phyloP scores from a whole-genome alignment of 2,329 filamentous ascomycete genomes.

The Domatiomyces catenatus region DNA sequence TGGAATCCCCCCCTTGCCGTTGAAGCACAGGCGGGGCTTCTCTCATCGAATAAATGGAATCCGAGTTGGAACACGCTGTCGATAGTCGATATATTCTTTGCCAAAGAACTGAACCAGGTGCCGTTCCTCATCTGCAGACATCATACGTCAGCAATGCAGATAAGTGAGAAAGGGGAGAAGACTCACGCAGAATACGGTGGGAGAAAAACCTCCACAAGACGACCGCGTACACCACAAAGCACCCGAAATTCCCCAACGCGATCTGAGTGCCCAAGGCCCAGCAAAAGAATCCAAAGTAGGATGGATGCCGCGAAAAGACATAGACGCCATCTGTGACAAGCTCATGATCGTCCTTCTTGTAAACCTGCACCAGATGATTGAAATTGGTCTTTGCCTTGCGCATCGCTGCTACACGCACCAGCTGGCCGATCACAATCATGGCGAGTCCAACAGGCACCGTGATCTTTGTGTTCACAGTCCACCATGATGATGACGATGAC shows the following conservation, averaged over 20 bases:
- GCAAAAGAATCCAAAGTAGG: conserved; percentile 97
- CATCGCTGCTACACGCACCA: conserved; percentile 70
- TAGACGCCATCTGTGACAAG: conserved; percentile 81
- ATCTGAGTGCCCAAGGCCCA: conserved; percentile 94
- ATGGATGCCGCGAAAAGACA: conserved; percentile 60
- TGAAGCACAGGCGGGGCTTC: too few species aligned
- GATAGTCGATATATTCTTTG: conserved; percentile 62
- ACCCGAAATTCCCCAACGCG: conserved; percentile 69
- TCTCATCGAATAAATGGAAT: conserved; percentile 57
- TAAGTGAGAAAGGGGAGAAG: conserved; percentile 1
- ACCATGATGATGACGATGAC: conserved; percentile 25
- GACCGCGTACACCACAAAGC: conserved; percentile 54
- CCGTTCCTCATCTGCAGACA: conserved; percentile 52
- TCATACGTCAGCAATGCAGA: neutral
- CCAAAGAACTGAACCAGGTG: conserved; percentile 71
- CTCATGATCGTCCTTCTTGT: conserved; percentile 53
- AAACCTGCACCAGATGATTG: conserved; percentile 62
- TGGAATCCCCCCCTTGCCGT: too few species aligned
- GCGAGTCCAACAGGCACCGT: conserved; percentile 40
- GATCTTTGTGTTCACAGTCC: conserved; percentile 2
- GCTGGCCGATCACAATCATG: conserved; percentile 56
- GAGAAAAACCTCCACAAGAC: conserved; percentile 81
- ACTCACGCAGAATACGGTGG: conserved; percentile 49
- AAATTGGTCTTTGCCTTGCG: conserved; percentile 76
- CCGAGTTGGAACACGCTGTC: conserved; percentile 52